These are phyloP conservation scores for Schizopora paradoxa DNA, from an alignment of 1,284 basidiomycete genomes.

Conservation along the genomic window DNA sequence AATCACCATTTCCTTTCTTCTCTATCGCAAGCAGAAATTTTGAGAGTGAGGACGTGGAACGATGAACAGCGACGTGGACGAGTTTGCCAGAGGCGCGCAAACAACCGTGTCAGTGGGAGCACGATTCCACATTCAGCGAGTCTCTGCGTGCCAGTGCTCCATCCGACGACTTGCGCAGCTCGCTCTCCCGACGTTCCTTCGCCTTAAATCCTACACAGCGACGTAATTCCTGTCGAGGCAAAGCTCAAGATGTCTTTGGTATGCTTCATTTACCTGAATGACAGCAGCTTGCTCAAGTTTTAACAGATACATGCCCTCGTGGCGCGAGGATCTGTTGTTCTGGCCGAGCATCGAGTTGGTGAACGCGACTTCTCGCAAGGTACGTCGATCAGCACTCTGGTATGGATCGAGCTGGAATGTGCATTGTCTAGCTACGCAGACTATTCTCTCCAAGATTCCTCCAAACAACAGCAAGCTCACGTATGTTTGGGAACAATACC, in stretches of 20 bases:
- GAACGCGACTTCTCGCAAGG: slow-evolving; percentile 84
- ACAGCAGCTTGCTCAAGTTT: background rate
- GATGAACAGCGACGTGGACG: slow-evolving; percentile 1
- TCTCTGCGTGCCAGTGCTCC: too few relatives aligned
- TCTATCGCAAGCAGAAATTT: background rate
- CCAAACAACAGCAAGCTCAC: slow-evolving; percentile 92
- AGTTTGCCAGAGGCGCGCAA: background rate
- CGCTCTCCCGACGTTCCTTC: slow-evolving; percentile 8
- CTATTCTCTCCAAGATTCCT: slow-evolving; percentile 92
- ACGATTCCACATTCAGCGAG: too few relatives aligned
- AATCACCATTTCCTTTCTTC: background rate
- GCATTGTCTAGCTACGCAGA: slow-evolving; percentile 67
- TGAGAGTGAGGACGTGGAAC: slow-evolving; percentile 2
- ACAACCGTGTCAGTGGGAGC: slow-evolving; percentile 1
- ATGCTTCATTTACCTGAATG: slow-evolving; percentile 14
- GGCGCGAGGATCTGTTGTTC: slow-evolving; percentile 71
- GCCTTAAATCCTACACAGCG: slow-evolving; percentile 11
- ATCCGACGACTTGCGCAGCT: too few relatives aligned
- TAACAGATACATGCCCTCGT: slow-evolving; percentile 80
- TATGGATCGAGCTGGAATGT: slow-evolving; percentile 4
- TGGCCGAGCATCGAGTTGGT: slow-evolving; percentile 79
- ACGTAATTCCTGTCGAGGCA: slow-evolving; percentile 1
- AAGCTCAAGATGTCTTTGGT: slow-evolving; percentile 36
- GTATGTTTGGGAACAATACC: slow-evolving; percentile 93
- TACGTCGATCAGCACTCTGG: slow-evolving; percentile 27